Conservation (phyloP, 768 basidiomycete species). For the Lactifluus rugatus region DNA sequence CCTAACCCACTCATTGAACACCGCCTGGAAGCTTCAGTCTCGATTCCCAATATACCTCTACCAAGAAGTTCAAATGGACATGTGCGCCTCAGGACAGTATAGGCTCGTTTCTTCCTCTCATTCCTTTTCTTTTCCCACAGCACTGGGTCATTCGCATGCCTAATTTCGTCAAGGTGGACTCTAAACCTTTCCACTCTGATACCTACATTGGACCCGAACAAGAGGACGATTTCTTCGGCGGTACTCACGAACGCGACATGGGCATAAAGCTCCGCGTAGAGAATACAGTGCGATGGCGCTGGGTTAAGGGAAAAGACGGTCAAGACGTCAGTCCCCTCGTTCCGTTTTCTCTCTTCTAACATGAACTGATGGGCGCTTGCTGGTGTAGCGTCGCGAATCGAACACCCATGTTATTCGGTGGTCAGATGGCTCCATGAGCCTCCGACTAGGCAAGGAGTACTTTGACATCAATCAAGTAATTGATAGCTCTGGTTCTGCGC, state of each 20-base stretch:
- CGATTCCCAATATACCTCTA: conserved; percentile 80
- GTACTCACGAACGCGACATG: conserved; percentile 63
- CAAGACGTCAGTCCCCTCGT: conserved; percentile 53
- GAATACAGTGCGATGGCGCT: conserved; percentile 93
- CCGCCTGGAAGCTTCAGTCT: conserved; percentile 56
- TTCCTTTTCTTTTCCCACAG: conserved; percentile 30
- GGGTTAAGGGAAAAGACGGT: conserved; percentile 69
- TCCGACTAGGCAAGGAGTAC: conserved; percentile 87
- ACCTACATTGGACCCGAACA: conserved; percentile 78
- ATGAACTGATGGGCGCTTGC: neutral
- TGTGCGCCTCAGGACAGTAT: conserved; percentile 36
- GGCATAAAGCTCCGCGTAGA: conserved; percentile 81
- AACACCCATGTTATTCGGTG: conserved; percentile 89
- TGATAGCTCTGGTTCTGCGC: conserved; percentile 61
- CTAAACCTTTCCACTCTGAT: conserved; percentile 83
- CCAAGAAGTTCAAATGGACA: conserved; percentile 73
- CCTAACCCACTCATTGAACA: conserved; percentile 47
- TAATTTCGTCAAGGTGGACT: conserved; percentile 85
- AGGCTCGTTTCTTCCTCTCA: neutral
- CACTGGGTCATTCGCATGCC: conserved; percentile 91
- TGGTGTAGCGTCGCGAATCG: conserved; percentile 65
- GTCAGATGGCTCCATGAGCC: conserved; percentile 89
- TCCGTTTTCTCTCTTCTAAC: neutral
- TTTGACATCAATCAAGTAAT: conserved; percentile 81
- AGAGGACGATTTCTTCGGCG: conserved; percentile 53